Percentiles rank a stretch among this genome's conserved stretches.
These are phyloP conservation scores for Diaporthe sp. DNA, from an alignment of 2,329 filamentous ascomycete species.

Conservation along the genomic window DNA sequence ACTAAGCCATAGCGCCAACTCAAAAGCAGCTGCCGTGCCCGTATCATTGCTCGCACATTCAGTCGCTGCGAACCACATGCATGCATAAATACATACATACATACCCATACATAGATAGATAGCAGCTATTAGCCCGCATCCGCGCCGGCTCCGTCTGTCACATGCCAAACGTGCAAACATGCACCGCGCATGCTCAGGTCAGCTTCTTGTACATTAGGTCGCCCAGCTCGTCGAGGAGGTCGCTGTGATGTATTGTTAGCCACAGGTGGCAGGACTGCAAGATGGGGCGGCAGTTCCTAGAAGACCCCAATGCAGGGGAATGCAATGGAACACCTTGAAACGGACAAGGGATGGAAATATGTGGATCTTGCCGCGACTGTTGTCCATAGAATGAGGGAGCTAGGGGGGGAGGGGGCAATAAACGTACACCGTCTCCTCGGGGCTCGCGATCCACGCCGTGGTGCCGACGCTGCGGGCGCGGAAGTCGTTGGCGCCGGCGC, in stretches of 20 bases:
- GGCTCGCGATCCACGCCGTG: conserved; percentile 97
- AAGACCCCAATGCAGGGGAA: not conserved
- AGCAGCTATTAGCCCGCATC: not conserved
- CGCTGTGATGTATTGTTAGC: conserved; percentile 46
- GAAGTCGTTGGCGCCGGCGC: conserved; percentile 96
- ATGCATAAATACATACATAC: not conserved
- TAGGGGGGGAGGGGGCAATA: too few species aligned
- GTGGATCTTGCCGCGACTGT: not conserved
- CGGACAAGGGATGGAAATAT: not conserved
- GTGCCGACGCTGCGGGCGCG: conserved; percentile 93
- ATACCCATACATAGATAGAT: not conserved
- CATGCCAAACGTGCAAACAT: not conserved
- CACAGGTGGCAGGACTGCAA: not conserved
- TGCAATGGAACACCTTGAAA: too few species aligned
- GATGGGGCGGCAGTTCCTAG: not conserved
- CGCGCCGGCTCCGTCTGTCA: not conserved
- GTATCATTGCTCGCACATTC: conserved; percentile 35
- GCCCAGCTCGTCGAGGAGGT: conserved; percentile 86
- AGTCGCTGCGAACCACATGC: not conserved
- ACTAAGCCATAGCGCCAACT: conserved; percentile 1
- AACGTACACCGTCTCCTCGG: conserved; percentile 81
- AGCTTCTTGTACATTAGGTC: conserved; percentile 66
- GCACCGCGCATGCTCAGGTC: conserved; percentile 41
- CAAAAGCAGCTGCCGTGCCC: conserved; percentile 11
- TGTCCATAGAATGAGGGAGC: too few species aligned